phyloP scores from a whole-genome alignment of 495 filamentous ascomycete genomes.

The Tuber borchii region DNA sequence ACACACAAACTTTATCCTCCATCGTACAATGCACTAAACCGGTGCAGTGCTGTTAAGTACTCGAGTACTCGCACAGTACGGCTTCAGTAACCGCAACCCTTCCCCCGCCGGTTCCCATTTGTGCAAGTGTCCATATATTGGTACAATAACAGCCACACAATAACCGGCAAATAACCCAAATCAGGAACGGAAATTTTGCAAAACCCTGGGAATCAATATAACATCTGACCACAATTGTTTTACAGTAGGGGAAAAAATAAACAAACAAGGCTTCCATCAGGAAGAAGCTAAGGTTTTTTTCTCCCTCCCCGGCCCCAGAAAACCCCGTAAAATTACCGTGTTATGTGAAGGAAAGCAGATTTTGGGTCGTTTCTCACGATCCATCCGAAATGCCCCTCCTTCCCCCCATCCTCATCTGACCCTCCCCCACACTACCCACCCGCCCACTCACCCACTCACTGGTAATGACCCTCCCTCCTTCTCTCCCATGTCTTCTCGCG shows the following conservation, averaged over 20 bases:
- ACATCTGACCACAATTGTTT: not conserved
- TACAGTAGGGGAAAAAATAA: not conserved
- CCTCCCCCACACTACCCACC: not conserved
- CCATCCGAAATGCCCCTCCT: not conserved
- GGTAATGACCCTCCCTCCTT: not conserved
- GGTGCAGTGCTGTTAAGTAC: too few relatives aligned
- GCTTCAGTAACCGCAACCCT: too few relatives aligned
- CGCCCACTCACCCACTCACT: not conserved
- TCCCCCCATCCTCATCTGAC: not conserved
- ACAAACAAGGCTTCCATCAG: not conserved
- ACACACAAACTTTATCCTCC: too few relatives aligned
- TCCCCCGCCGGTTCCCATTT: too few relatives aligned
- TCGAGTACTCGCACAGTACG: too few relatives aligned
- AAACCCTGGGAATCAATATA: not conserved
- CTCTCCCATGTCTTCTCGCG: not conserved
- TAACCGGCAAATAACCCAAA: not conserved
- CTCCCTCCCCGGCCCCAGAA: not conserved
- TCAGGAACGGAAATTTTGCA: not conserved
- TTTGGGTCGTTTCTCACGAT: not conserved
- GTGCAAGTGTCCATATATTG: too few relatives aligned
- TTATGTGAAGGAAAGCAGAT: not conserved
- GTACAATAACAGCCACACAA: not conserved
- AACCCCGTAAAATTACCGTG: not conserved
- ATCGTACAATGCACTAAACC: too few relatives aligned
- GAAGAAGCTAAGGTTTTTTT: not conserved